Evolutionary conservation across 352 stramenopile species (phyloP).

Genomic region (Phytophthora palmivora): DNA sequence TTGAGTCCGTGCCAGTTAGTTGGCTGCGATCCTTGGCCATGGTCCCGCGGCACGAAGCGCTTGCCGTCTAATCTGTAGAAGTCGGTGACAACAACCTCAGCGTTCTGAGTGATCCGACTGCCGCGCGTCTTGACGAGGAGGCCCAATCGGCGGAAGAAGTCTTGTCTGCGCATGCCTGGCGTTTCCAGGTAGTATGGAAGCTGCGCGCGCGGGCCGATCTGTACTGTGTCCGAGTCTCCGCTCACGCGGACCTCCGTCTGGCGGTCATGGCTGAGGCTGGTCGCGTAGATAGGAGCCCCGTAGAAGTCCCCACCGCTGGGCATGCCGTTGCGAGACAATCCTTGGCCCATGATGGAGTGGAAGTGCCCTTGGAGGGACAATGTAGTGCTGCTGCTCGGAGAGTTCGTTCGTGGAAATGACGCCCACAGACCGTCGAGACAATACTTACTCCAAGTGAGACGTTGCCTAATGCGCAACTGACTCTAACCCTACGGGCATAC

Average conservation of each 20-base stretch:
- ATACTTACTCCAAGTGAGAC: slow-evolving; percentile 36
- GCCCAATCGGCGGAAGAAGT: slow-evolving; percentile 83
- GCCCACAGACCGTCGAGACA: slow-evolving; percentile 17
- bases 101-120: slow-evolving; percentile 87
- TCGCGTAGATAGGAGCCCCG: slow-evolving; percentile 84
- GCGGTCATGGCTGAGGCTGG: slow-evolving; percentile 85
- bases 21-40: slow-evolving; percentile 62
- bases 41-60: slow-evolving; percentile 77
- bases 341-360: slow-evolving; percentile 61
- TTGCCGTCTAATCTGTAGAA: slow-evolving; percentile 84
- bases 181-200: slow-evolving; percentile 78
- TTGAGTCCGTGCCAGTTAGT: slow-evolving; percentile 79
- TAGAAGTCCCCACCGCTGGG: slow-evolving; percentile 80
- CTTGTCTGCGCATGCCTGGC: slow-evolving; percentile 60
- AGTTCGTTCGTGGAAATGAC: slow-evolving; percentile 34
- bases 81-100: slow-evolving; percentile 81
- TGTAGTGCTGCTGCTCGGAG: not conserved
- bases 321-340: slow-evolving; percentile 62
- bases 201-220: slow-evolving; percentile 71
- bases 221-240: slow-evolving; percentile 64
- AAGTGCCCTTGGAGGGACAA: not conserved
- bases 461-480: slow-evolving; percentile 41
- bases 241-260: slow-evolving; percentile 84
- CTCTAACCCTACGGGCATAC: slow-evolving; percentile 23
- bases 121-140: slow-evolving; percentile 85